phyloP scores from a whole-genome alignment of 2,329 filamentous ascomycete genomes.

The Blastomyces silverae region DNA sequence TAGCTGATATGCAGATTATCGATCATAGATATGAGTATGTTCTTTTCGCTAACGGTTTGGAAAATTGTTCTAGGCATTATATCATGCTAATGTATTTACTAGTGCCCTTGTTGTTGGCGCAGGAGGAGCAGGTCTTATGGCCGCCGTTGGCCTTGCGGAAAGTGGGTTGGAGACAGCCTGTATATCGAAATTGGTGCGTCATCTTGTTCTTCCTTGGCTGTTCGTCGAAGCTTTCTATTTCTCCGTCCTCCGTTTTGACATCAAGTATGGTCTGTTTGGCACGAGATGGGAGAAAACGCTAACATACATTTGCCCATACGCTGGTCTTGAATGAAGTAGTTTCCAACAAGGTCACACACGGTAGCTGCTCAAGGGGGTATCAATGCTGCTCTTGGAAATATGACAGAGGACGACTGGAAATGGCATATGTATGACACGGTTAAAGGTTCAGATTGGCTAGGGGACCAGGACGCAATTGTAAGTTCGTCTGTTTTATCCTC shows the following conservation, averaged over 20 bases:
- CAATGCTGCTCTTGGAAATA: slow-evolving; percentile 48
- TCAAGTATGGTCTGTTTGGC: background rate
- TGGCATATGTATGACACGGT: slow-evolving; percentile 99
- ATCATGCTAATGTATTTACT: background rate
- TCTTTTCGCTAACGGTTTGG: background rate
- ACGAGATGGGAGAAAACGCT: background rate
- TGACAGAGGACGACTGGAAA: slow-evolving; percentile 97
- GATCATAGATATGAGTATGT: slow-evolving; percentile 25
- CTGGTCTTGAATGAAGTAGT: slow-evolving; percentile 16
- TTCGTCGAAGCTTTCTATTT: background rate
- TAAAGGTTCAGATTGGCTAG: slow-evolving; percentile 95
- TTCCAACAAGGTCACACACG: slow-evolving; percentile 24
- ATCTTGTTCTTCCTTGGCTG: background rate
- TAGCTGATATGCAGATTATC: slow-evolving; percentile 16
- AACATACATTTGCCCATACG: background rate
- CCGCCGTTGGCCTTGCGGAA: slow-evolving; percentile 23
- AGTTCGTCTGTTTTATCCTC: slow-evolving; percentile 1
- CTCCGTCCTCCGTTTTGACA: background rate
- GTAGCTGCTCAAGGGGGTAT: slow-evolving; percentile 49
- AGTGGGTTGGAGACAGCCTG: slow-evolving; percentile 23
- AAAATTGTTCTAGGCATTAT: too few species aligned
- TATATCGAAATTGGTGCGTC: slow-evolving; percentile 22
- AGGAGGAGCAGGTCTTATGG: slow-evolving; percentile 22
- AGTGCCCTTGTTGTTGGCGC: slow-evolving; percentile 24
- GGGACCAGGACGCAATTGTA: slow-evolving; percentile 85